A percentile compares a stretch with the other conserved stretches of the same genome.
phyloP scores from a whole-genome alignment of 1,284 basidiomycete genomes.

The Cryptococcus jaspeensis region DNA sequence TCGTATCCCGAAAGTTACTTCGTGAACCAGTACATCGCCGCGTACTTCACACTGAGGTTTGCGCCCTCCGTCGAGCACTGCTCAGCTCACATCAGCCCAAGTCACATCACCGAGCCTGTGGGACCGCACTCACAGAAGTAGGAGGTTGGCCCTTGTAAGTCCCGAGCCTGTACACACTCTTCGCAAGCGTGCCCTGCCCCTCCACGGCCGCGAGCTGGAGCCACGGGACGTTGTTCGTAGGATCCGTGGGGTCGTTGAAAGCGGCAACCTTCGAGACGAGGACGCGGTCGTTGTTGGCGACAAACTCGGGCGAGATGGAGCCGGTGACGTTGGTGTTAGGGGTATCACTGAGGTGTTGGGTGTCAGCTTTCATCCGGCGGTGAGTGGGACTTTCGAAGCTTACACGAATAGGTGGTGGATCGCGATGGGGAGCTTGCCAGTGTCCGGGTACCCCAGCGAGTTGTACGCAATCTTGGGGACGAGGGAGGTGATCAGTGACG shows the following conservation, averaged over 20 bases:
- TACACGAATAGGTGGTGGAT: slow-evolving; percentile 54
- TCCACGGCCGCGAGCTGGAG: slow-evolving; percentile 54
- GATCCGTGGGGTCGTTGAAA: slow-evolving; percentile 53
- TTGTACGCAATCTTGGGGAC: slow-evolving; percentile 24
- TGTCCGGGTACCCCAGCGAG: slow-evolving; percentile 21
- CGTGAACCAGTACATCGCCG: slow-evolving; percentile 56
- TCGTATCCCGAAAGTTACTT: too few relatives aligned
- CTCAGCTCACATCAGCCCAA: background rate
- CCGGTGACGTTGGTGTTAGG: slow-evolving; percentile 15
- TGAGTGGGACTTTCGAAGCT: slow-evolving; percentile 40
- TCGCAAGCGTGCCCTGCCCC: slow-evolving; percentile 57
- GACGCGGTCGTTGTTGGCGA: slow-evolving; percentile 46
- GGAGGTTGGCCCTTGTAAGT: slow-evolving; percentile 66
- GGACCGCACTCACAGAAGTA: slow-evolving; percentile 52
- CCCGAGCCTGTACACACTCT: slow-evolving; percentile 59
- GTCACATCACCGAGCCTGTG: background rate
- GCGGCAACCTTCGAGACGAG: slow-evolving; percentile 33
- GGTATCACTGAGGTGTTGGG: slow-evolving; percentile 4
- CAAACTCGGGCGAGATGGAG: slow-evolving; percentile 32
- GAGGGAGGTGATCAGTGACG: slow-evolving; percentile 6
- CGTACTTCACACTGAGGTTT: slow-evolving; percentile 56
- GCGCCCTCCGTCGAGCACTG: slow-evolving; percentile 54
- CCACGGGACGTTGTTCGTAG: slow-evolving; percentile 59
- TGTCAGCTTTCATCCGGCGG: background rate
- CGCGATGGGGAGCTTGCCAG: slow-evolving; percentile 22